A percentile compares a stretch with the other conserved stretches of the same genome.
phyloP scores from a whole-genome alignment of 805 yeast species.

The Scheffersomyces amazonensis region DNA sequence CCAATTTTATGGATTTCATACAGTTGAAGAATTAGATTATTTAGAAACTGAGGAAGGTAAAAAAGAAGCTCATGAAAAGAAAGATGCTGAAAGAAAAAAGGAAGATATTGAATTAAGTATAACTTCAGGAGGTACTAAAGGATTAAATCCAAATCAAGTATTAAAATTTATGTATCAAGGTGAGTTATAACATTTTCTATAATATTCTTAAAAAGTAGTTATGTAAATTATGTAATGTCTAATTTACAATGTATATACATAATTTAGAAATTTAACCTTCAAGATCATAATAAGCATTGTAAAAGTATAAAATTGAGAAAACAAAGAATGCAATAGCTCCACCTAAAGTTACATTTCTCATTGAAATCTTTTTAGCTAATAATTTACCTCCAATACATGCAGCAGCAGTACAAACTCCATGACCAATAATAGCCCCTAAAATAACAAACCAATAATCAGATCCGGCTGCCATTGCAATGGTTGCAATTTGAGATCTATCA shows the following conservation, averaged over 20 bases:
- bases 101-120: constrained; percentile 23
- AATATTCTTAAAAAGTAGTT: background rate
- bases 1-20: constrained; percentile 60
- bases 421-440: constrained; percentile 87
- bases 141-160: constrained; percentile 32
- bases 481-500: constrained; percentile 96
- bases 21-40: constrained; percentile 44
- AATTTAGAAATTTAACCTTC: constrained; percentile 6
- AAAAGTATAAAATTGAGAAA: constrained; percentile 77
- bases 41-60: constrained; percentile 31
- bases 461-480: constrained; percentile 98
- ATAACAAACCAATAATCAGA: constrained; percentile 87
- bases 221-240: too few relatives aligned
- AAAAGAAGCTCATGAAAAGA: constrained; percentile 20
- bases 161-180: constrained; percentile 41
- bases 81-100: constrained; percentile 16
- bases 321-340: constrained; percentile 86
- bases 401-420: constrained; percentile 77
- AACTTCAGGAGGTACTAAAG: constrained; percentile 23
- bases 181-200: constrained; percentile 7
- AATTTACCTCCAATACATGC: constrained; percentile 95
- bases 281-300: constrained; percentile 50
- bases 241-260: background rate
- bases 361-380: constrained; percentile 82
- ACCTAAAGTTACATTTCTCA: constrained; percentile 88